Base-by-base conservation (phyloP, 306 rosid species). In the Trichosanthes cucumerina region DNA sequence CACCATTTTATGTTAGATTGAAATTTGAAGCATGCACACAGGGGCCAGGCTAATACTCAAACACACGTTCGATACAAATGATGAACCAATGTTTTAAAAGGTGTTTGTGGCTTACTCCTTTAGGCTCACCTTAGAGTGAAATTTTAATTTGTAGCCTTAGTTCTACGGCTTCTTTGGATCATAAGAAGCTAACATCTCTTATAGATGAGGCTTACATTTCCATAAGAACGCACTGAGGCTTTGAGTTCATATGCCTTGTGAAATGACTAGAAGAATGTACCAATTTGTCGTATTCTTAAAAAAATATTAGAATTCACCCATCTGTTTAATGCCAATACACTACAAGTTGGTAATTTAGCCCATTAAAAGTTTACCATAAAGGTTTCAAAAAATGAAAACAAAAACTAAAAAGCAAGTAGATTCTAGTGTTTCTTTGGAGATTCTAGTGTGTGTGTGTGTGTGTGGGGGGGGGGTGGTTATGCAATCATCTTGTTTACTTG, bases 11-110 rank as follows among this genome's bases (percentile, higher is more conserved):
- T 46, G 21, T 73, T 49, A 81, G 60, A 78, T 7, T 60, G 41
- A 66, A 78, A 69, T 63, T 77, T 70, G 75, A 78, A 53, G 77
- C 80, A 76, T 38, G 64, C 66, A 53, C 24, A n/a, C 23, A 57
- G 33, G 52, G 49, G n/a, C 33, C 62, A 28, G 26, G 46, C 62
- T 43, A 50, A 46, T 24, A 41, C 56, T 71, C 50, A 19, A 19
- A 74, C 15, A 76, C 9, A 36, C 18, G 2, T 41, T 57, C 65
- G 5, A n/a, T 54, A 18, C 68, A 23, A 58, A 36, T n/a, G 16
- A 76, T 23, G 18, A n/a, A 57, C 34, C 14, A 19, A 33, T 75
- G 34, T n/a, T 66, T 69, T 41, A 23, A 12, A 41, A 41, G 34
- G 34, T 13, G 50, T 69, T 68, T 21, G 4, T 1, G 6, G 75